Evolutionary conservation across 2,329 filamentous ascomycete species (phyloP).

Genomic region (Plectosphaerella cucumerina): DNA sequence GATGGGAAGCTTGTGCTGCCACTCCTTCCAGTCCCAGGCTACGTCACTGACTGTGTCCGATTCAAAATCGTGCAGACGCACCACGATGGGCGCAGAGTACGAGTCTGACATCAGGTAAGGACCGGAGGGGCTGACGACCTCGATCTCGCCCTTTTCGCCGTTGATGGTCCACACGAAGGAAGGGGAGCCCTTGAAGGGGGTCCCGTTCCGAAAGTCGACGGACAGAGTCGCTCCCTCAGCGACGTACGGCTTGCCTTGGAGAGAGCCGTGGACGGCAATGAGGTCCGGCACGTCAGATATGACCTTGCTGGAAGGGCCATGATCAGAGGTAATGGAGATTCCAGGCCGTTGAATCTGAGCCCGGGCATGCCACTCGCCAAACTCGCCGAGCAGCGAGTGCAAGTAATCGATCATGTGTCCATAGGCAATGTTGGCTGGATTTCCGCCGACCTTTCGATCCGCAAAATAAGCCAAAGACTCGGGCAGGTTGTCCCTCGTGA

Average conservation of each 20-base stretch:
- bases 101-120: constrained; percentile 20
- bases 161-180: constrained; percentile 44
- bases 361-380: not conserved
- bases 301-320: not conserved
- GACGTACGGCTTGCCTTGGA: constrained; percentile 20
- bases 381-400: constrained; percentile 6
- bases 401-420: constrained; percentile 23
- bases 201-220: constrained; percentile 41
- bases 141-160: constrained; percentile 47
- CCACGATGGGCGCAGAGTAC: constrained; percentile 34
- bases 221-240: constrained; percentile 34
- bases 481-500: constrained; percentile 24
- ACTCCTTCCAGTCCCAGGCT: constrained; percentile 39
- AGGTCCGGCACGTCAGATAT: constrained; percentile 19
- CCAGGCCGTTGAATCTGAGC: constrained; percentile 26
- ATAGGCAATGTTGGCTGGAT: constrained; percentile 35
- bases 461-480: constrained; percentile 42
- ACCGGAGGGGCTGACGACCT: not conserved
- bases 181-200: constrained; percentile 42
- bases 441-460: constrained; percentile 41
- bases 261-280: constrained; percentile 27
- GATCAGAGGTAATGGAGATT: not conserved
- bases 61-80: constrained; percentile 47
- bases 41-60: constrained; percentile 38
- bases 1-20: constrained; percentile 39